These are phyloP conservation scores for Nematocida ausubeli DNA, from an alignment of 371 early-diverging fungal species.

Conservation along the genomic window DNA sequence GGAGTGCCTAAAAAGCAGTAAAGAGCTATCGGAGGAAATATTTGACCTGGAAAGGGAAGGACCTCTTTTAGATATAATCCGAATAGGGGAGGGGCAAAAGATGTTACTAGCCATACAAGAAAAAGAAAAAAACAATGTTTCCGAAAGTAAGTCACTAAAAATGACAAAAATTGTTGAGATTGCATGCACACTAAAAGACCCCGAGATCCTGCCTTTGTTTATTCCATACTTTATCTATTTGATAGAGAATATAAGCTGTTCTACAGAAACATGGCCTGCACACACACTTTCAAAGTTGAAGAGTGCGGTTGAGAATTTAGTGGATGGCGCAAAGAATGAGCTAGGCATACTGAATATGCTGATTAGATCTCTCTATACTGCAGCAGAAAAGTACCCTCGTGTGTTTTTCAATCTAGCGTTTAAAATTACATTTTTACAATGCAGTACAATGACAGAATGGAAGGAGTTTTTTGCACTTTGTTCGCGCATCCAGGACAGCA, in stretches of 20 bases:
- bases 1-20: background rate
- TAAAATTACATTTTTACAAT: background rate
- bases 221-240: constrained; percentile 2
- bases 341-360: background rate
- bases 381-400: constrained; percentile 8
- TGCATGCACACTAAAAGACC: background rate
- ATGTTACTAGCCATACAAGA: background rate
- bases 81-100: background rate
- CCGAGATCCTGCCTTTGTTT: background rate
- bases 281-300: background rate
- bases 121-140: background rate
- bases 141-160: background rate
- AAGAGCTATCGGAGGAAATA: background rate
- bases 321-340: background rate
- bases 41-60: background rate
- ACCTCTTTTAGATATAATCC: background rate
- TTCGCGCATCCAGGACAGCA: background rate
- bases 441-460: constrained; percentile 1
- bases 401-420: constrained; percentile 17
- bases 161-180: background rate
- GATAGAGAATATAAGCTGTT: background rate
- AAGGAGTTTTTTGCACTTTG: constrained; percentile 17
- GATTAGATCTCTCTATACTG: background rate
- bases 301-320: background rate
- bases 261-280: background rate